Base-by-base conservation (phyloP, 768 basidiomycete genomes). In the Imleria badia region DNA sequence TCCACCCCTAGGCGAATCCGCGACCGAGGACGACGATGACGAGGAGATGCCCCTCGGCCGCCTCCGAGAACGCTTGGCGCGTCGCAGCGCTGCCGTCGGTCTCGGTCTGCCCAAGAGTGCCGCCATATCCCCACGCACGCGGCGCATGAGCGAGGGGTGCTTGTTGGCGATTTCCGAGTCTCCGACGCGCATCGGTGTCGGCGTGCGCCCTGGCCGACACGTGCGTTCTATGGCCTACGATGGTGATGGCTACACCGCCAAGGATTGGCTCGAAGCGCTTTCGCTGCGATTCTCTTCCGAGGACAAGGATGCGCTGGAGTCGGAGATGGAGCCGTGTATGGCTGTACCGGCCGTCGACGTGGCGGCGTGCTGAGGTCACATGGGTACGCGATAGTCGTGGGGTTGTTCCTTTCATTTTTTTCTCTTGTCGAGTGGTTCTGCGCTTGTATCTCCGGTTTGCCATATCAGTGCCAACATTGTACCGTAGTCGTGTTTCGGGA, bases 121-220 rank as follows among this genome's bases (percentile, higher is more conserved):
- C 3, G 22, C 4, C 22, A 19, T 45, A 34, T 54, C 59, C 40
- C 56, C 57, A 3, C 29, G 45, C 3, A 41, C 48, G 15, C 45
- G 51, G n/a, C 53, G 55, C 30, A 57, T 53, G 57, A 66, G 64
- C 48, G 64, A 65, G 0, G 63, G 64, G 5, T 65, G 60, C 42
- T 33, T 65, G 36, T 40, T 62, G 23, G 56, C 56, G 5, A 35
- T 65, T 0, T 43, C 52, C 19, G 50, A 52, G 30, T 51, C 51
- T 3, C 64, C 64, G 41, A 63, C 64, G 17, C 60, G 43, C 26
- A 19, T 65, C 5, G 53, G 60, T 2, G 14, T 59, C 3, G 34
- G 55, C 29, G 26, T 31, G 5, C 43, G 40, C 2, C 39, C 55
- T 30, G 2, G 51, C 5, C 62, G 51, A 12, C 36, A 46, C 13